Evolutionary conservation across 352 stramenopile genomes (phyloP).

Genomic region (Elongisporangium prolatum): DNA sequence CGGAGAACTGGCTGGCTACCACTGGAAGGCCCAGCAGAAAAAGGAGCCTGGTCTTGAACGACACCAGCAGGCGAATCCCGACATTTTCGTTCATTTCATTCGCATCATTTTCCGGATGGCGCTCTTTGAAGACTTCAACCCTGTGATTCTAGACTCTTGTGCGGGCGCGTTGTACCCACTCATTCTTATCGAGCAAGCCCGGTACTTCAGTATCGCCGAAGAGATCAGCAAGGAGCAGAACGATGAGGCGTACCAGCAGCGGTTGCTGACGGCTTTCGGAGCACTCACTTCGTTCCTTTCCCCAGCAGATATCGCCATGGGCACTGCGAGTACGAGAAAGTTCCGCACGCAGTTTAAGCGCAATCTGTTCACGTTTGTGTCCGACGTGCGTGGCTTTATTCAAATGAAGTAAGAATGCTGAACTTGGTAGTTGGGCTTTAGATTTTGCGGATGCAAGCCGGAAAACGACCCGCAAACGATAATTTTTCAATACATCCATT

Average conservation of each 20-base stretch:
- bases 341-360: slow-evolving; percentile 74
- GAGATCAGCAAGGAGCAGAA: slow-evolving; percentile 58
- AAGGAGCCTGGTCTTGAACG: slow-evolving; percentile 38
- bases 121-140: slow-evolving; percentile 80
- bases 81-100: slow-evolving; percentile 71
- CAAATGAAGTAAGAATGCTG: slow-evolving; percentile 54
- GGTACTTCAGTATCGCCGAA: slow-evolving; percentile 64
- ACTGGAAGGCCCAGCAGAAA: slow-evolving; percentile 55
- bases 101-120: slow-evolving; percentile 74
- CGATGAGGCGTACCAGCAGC: slow-evolving; percentile 39
- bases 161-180: slow-evolving; percentile 71
- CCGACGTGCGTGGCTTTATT: slow-evolving; percentile 76
- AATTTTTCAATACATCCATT: too few species aligned
- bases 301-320: slow-evolving; percentile 54
- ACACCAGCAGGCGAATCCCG: slow-evolving; percentile 41
- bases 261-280: slow-evolving; percentile 53
- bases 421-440: too few species aligned
- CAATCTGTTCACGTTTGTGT: slow-evolving; percentile 79
- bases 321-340: slow-evolving; percentile 56
- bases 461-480: too few species aligned
- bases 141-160: slow-evolving; percentile 64
- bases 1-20: slow-evolving; percentile 63
- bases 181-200: slow-evolving; percentile 67
- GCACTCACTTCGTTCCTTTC: slow-evolving; percentile 65
- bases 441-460: neutral